Evolutionary conservation across 106 monocot genomes (phyloP).

Genomic region (Allium cepa): DNA sequence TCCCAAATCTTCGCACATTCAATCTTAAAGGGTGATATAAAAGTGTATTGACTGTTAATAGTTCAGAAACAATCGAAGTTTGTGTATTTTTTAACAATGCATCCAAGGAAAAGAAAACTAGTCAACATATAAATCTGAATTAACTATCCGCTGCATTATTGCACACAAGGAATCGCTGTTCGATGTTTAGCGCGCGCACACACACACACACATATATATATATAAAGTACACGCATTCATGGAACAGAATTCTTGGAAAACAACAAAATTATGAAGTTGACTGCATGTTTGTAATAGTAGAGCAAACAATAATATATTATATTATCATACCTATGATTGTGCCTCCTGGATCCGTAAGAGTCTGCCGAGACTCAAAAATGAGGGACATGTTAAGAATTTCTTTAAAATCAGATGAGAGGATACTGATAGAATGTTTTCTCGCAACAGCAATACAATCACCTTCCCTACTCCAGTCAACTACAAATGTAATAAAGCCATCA

Average conservation of each 20-base stretch:
- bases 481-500: constrained; percentile 4
- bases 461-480: constrained; percentile 73
- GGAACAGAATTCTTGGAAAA: neutral
- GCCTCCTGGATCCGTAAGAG: constrained; percentile 18
- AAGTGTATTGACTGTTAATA: too few relatives aligned
- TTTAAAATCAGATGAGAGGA: constrained; percentile 51
- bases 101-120: neutral
- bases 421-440: constrained; percentile 39
- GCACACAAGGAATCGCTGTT: neutral
- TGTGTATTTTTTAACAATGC: neutral
- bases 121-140: too few relatives aligned
- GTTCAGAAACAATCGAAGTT: too few relatives aligned
- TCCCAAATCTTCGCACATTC: too few relatives aligned
- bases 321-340: constrained; percentile 38
- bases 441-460: constrained; percentile 62
- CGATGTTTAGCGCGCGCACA: too few relatives aligned
- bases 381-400: constrained; percentile 46
- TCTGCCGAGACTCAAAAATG: constrained; percentile 34
- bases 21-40: too few relatives aligned
- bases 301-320: neutral
- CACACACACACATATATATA: too few relatives aligned
- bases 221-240: neutral
- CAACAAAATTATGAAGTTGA: neutral
- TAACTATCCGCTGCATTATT: too few relatives aligned
- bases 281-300: neutral